These are phyloP conservation scores for Yamadazyma phyllophila DNA, from an alignment of 805 yeast genomes.

Conservation along the genomic window DNA sequence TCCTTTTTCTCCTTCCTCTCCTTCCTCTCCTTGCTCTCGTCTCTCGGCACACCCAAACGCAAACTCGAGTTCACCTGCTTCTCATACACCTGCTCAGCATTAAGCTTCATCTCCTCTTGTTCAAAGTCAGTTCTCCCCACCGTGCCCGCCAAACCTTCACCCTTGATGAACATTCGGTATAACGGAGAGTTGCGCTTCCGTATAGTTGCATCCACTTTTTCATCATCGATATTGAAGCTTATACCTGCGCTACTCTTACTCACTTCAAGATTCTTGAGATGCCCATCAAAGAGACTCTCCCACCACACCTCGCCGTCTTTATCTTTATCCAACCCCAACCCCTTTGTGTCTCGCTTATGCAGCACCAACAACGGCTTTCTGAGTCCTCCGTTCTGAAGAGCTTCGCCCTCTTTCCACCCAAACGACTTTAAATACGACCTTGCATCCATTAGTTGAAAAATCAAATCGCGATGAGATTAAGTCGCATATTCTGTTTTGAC, in stretches of 20 bases:
- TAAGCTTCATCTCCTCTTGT: slow-evolving; percentile 11
- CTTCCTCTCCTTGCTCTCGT: slow-evolving; percentile 17
- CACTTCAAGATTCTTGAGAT: slow-evolving; percentile 73
- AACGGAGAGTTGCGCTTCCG: slow-evolving; percentile 64
- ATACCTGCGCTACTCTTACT: slow-evolving; percentile 34
- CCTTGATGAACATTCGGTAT: slow-evolving; percentile 82
- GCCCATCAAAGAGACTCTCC: slow-evolving; percentile 95
- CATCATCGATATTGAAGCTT: slow-evolving; percentile 51
- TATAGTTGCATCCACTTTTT: slow-evolving; percentile 45
- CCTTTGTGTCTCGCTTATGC: slow-evolving; percentile 88
- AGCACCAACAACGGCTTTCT: slow-evolving; percentile 83
- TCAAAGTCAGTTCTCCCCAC: slow-evolving; percentile 35
- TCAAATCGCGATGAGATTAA: slow-evolving; percentile 5
- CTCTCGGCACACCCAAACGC: slow-evolving; percentile 20
- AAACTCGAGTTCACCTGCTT: slow-evolving; percentile 17
- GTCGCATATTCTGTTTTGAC: background rate
- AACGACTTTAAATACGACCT: slow-evolving; percentile 66
- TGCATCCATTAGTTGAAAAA: slow-evolving; percentile 58
- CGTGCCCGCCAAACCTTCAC: slow-evolving; percentile 82
- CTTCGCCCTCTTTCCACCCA: slow-evolving; percentile 95
- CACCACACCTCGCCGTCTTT: slow-evolving; percentile 88
- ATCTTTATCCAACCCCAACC: slow-evolving; percentile 76
- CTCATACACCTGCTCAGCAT: slow-evolving; percentile 14
- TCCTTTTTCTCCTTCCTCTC: slow-evolving; percentile 14
- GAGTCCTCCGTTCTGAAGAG: slow-evolving; percentile 74